Conservation (phyloP, 225 moss, liverwort and hornwort genomes). For the Thuidium tamariscinum region DNA sequence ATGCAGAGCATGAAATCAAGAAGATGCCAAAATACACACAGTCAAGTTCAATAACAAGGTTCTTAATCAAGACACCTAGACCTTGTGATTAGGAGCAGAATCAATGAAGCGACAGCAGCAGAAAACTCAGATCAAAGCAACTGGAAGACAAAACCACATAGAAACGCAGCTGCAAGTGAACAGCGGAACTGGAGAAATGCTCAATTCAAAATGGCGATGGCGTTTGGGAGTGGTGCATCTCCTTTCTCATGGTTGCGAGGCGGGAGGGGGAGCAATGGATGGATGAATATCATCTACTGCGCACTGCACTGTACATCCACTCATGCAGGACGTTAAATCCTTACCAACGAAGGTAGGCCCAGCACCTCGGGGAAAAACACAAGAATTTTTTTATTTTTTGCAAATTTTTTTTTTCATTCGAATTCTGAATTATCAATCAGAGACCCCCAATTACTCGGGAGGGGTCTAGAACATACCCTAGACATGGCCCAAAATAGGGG, state of each 20-base stretch:
- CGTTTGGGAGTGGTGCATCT: neutral
- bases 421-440: too few relatives aligned
- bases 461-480: too few relatives aligned
- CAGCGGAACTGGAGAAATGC: neutral
- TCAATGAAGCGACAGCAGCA: neutral
- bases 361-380: too few relatives aligned
- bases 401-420: too few relatives aligned
- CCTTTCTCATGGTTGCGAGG: neutral
- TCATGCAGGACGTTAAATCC: too few relatives aligned
- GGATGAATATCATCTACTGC: neutral
- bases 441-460: too few relatives aligned
- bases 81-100: neutral
- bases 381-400: too few relatives aligned
- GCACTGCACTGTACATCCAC: neutral
- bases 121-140: neutral
- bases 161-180: neutral
- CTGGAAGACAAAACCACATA: neutral
- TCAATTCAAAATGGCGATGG: neutral
- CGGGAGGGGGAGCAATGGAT: neutral
- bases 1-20: neutral
- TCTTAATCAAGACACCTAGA: neutral
- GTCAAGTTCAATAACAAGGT: neutral
- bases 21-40: neutral
- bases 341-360: too few relatives aligned
- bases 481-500: too few relatives aligned